These are phyloP conservation scores for Mollisia scopiformis DNA, from an alignment of 2,329 filamentous ascomycete species.

Conservation along the genomic window DNA sequence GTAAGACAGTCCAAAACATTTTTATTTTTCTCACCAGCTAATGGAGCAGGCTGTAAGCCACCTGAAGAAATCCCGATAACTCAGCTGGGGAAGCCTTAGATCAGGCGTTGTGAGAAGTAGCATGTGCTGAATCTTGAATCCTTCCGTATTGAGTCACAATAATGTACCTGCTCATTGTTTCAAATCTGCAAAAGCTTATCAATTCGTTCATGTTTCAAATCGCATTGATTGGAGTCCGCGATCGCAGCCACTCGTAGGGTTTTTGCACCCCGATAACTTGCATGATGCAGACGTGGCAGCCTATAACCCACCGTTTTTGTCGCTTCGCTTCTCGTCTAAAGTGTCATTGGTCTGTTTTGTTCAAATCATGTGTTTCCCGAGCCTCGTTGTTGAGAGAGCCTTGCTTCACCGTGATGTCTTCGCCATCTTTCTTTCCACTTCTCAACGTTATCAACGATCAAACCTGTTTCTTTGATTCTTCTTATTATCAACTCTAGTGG, in stretches of 20 bases:
- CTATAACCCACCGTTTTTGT: too few relatives aligned
- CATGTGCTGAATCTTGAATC: not conserved
- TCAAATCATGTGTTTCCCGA: not conserved
- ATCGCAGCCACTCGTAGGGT: too few relatives aligned
- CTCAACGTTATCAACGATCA: too few relatives aligned
- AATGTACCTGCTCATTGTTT: too few relatives aligned
- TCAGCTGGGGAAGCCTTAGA: not conserved
- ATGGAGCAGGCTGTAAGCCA: slow-evolving; percentile 11
- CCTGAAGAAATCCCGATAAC: slow-evolving; percentile 6
- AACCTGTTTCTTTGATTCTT: too few relatives aligned
- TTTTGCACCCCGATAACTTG: not conserved
- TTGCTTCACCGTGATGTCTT: too few relatives aligned
- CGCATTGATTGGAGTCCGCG: too few relatives aligned
- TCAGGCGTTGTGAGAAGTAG: not conserved
- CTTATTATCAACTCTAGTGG: too few relatives aligned
- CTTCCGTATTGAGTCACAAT: too few relatives aligned
- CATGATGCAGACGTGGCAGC: not conserved
- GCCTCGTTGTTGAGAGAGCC: not conserved
- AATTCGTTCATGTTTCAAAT: not conserved
- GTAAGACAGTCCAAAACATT: not conserved
- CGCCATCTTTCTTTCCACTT: not conserved
- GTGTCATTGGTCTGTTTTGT: not conserved
- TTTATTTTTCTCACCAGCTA: not conserved
- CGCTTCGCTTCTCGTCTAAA: not conserved
- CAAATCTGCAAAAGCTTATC: not conserved